Evolutionary conservation across 192 early-diverging fungal genomes (phyloP).

Genomic region (Dissophora ornata): DNA sequence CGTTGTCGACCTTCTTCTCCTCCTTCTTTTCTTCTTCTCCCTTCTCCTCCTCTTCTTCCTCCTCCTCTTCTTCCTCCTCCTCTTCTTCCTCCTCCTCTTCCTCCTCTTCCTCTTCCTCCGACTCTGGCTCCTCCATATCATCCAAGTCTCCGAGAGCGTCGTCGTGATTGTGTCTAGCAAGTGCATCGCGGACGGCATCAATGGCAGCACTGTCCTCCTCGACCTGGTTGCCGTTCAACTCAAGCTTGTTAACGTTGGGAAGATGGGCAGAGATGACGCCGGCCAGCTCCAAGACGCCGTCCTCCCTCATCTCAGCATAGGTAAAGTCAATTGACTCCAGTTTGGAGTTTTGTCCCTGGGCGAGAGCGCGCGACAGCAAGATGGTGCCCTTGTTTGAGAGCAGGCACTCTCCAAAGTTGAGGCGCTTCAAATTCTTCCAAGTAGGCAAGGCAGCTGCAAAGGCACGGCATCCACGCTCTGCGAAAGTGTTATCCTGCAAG

Average conservation of each 20-base stretch:
- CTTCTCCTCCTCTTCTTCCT: slow-evolving; percentile 61
- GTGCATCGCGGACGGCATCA: slow-evolving; percentile 74
- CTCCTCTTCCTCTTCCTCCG: slow-evolving; percentile 77
- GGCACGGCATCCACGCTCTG: slow-evolving; percentile 78
- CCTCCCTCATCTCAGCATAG: slow-evolving; percentile 91
- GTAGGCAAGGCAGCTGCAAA: slow-evolving; percentile 78
- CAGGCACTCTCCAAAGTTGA: slow-evolving; percentile 95
- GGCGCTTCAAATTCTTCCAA: slow-evolving; percentile 81
- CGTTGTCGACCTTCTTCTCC: slow-evolving; percentile 55
- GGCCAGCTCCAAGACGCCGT: slow-evolving; percentile 76
- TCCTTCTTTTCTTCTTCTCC: slow-evolving; percentile 52
- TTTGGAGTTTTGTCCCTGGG: slow-evolving; percentile 61
- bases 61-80: slow-evolving; percentile 46
- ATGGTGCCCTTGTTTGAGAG: slow-evolving; percentile 79
- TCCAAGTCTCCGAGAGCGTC: slow-evolving; percentile 93
- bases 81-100: slow-evolving; percentile 64
- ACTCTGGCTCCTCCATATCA: slow-evolving; percentile 91
- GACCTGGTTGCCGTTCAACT: slow-evolving; percentile 94
- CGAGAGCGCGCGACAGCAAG: slow-evolving; percentile 73
- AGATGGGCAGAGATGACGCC: slow-evolving; percentile 74
- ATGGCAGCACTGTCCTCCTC: slow-evolving; percentile 85
- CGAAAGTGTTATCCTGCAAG: slow-evolving; percentile 98
- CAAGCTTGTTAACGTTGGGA: slow-evolving; percentile 69
- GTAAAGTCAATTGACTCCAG: slow-evolving; percentile 77
- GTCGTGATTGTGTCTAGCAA: slow-evolving; percentile 73